These are phyloP conservation scores for Phytophthora hibernalis DNA, from an alignment of 352 stramenopile genomes.

Conservation along the genomic window DNA sequence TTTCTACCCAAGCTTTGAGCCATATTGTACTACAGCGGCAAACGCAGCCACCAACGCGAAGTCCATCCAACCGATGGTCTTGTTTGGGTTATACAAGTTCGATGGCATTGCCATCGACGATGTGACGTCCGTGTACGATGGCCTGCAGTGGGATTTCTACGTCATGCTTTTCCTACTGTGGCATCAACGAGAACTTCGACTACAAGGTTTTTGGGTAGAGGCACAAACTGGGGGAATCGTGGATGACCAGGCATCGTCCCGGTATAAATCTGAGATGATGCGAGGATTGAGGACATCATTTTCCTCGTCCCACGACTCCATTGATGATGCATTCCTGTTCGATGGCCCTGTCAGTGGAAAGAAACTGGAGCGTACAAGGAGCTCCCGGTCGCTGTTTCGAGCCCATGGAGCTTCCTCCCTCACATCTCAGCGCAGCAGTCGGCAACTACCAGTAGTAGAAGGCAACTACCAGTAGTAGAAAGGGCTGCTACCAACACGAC, in stretches of 20 bases:
- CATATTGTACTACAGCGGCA: conserved; percentile 61
- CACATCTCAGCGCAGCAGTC: conserved; percentile 34
- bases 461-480: conserved; percentile 15
- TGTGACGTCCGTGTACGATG: conserved; percentile 63
- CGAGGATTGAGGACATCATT: conserved; percentile 51
- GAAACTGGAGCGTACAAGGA: conserved; percentile 26
- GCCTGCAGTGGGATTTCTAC: conserved; percentile 89
- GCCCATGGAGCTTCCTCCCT: conserved; percentile 12
- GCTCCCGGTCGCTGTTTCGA: conserved; percentile 15
- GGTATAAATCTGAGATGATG: conserved; percentile 55
- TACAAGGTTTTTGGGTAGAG: conserved; percentile 80
- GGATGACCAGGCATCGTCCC: conserved; percentile 40
- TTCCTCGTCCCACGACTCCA: conserved; percentile 75
- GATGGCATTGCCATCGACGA: conserved; percentile 68
- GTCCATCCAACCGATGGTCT: conserved; percentile 77
- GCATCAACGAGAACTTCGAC: conserved; percentile 81
- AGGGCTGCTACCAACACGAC: conserved; percentile 32
- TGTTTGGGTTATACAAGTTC: conserved; percentile 90
- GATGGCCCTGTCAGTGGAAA: conserved; percentile 26
- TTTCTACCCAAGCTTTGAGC: conserved; percentile 84
- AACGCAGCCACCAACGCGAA: conserved; percentile 55
- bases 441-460: conserved; percentile 14
- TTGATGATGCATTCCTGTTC: conserved; percentile 72
- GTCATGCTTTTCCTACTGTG: conserved; percentile 80
- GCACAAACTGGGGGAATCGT: conserved; percentile 21